Evolutionary conservation across 2,329 filamentous ascomycete species (phyloP).

Genomic region (Xylariales sp.): DNA sequence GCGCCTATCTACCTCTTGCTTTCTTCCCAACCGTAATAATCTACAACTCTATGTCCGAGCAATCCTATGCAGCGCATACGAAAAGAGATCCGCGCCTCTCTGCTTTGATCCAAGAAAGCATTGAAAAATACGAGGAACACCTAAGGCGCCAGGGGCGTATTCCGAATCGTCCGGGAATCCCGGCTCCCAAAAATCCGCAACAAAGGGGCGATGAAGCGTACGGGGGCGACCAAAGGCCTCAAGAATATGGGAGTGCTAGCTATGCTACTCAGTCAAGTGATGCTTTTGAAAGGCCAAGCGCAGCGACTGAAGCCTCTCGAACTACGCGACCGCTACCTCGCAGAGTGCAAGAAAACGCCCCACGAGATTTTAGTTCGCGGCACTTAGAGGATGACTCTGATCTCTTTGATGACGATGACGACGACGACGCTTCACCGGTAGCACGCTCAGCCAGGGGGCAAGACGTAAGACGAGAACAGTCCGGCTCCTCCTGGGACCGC

Average conservation of each 20-base stretch:
- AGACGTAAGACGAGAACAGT: constrained; percentile 38
- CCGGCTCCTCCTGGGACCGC: constrained; percentile 59
- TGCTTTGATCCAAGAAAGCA: not conserved
- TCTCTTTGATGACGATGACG: constrained; percentile 41
- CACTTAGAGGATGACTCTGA: constrained; percentile 37
- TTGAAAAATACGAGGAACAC: constrained; percentile 3
- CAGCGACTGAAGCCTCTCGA: constrained; percentile 5
- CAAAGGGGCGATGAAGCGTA: not conserved
- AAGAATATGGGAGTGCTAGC: constrained; percentile 20
- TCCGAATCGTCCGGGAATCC: not conserved
- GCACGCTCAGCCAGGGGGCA: constrained; percentile 48
- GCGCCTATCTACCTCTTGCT: constrained; percentile 48
- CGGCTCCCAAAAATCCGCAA: not conserved
- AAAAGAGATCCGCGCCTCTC: constrained; percentile 30
- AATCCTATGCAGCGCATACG: constrained; percentile 40
- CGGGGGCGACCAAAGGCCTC: constrained; percentile 3
- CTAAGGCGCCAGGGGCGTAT: constrained; percentile 5
- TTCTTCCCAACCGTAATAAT: constrained; percentile 47
- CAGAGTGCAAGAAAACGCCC: not conserved
- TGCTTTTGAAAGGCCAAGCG: constrained; percentile 2
- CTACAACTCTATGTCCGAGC: constrained; percentile 48
- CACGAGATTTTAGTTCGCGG: constrained; percentile 6
- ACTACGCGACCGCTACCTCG: constrained; percentile 16
- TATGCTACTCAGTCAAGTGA: constrained; percentile 13
- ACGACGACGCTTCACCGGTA: constrained; percentile 59